Conservation (phyloP, 2,329 filamentous ascomycete genomes). For the Hypoxylon sp. region DNA sequence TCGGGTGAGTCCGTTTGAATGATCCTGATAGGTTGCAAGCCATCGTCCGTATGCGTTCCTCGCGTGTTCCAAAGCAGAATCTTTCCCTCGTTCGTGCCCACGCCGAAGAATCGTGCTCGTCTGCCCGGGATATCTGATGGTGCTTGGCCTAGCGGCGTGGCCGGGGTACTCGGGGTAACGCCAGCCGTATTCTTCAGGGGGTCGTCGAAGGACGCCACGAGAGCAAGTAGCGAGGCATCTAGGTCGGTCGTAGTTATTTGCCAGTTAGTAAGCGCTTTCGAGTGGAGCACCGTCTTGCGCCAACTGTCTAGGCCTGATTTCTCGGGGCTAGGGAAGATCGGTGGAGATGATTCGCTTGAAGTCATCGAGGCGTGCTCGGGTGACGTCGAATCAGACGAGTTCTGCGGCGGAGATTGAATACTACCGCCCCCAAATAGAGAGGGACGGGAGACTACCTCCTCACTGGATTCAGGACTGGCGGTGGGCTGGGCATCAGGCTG, state of each 20-base stretch:
- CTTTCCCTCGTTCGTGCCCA: conserved; percentile 81
- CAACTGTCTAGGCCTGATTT: conserved; percentile 64
- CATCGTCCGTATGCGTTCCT: conserved; percentile 64
- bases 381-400: conserved; percentile 34
- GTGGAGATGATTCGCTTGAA: conserved; percentile 38
- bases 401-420: conserved; percentile 29
- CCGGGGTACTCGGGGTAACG: conserved; percentile 56
- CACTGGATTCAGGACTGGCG: conserved; percentile 6
- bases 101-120: conserved; percentile 78
- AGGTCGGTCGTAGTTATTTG: conserved; percentile 75
- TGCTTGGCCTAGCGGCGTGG: conserved; percentile 53
- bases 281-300: conserved; percentile 66
- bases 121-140: conserved; percentile 79
- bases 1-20: conserved; percentile 92
- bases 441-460: conserved; percentile 19
- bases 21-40: conserved; percentile 74
- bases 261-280: conserved; percentile 65
- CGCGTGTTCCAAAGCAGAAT: conserved; percentile 88
- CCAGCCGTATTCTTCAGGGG: conserved; percentile 68
- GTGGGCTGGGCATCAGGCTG: conserved; percentile 10
- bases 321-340: conserved; percentile 32
- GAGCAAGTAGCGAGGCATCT: conserved; percentile 77
- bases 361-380: conserved; percentile 35
- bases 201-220: conserved; percentile 79
- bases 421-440: conserved; percentile 46